phyloP scores from a whole-genome alignment of 208 protist genomes.

The Vickermania spadyakhi region DNA sequence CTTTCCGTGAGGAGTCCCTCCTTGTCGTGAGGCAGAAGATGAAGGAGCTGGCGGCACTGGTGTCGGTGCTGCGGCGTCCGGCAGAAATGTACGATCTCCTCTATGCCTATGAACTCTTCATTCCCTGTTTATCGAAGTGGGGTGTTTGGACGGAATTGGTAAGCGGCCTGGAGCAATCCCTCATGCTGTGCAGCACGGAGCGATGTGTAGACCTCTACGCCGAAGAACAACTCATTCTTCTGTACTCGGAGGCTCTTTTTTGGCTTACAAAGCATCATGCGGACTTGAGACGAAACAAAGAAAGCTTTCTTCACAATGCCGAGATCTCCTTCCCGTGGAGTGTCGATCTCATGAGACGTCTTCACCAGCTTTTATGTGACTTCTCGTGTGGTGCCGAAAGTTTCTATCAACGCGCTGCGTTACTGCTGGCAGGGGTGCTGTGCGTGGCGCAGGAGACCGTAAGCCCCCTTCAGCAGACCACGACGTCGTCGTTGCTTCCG shows the following conservation, averaged over 20 bases:
- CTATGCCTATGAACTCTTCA: background rate
- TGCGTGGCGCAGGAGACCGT: too few relatives aligned
- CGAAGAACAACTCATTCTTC: background rate
- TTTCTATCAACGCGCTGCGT: background rate
- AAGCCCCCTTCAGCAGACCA: too few relatives aligned
- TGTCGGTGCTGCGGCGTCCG: background rate
- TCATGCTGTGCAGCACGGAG: background rate
- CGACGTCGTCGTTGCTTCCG: too few relatives aligned
- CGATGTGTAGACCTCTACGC: background rate
- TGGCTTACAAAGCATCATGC: background rate
- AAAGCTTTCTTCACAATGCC: background rate
- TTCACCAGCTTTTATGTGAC: background rate
- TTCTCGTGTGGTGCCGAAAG: background rate
- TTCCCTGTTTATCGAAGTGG: background rate
- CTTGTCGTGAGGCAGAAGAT: background rate
- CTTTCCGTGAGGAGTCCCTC: background rate
- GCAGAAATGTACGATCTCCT: background rate
- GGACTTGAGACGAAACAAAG: background rate
- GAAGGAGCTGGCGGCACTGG: background rate
- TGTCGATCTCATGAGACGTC: background rate
- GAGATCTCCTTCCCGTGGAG: background rate
- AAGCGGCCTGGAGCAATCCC: background rate
- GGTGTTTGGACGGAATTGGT: background rate
- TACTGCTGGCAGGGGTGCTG: background rate
- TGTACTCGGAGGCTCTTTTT: background rate